These are phyloP conservation scores for Candida gigantensis DNA, from an alignment of 1,139 yeast species.

Conservation along the genomic window DNA sequence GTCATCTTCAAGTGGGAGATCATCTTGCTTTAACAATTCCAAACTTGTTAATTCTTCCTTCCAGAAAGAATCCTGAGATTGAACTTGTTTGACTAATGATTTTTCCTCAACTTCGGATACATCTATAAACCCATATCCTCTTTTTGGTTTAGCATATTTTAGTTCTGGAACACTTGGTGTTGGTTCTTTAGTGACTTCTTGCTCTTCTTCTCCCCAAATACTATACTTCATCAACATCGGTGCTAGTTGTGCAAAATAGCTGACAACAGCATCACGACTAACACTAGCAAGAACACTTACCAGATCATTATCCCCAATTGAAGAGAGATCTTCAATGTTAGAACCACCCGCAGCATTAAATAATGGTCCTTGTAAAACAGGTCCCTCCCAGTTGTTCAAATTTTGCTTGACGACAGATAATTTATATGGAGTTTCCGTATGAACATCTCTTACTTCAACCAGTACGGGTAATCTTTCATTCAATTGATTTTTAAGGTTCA, in stretches of 20 bases:
- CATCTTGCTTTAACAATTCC: constrained; percentile 18
- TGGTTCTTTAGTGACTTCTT: constrained; percentile 1
- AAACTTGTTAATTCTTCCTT: constrained; percentile 16
- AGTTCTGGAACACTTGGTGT: constrained; percentile 10
- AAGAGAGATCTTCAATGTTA: constrained; percentile 10
- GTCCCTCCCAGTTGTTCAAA: constrained; percentile 15
- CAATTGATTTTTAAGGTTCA: constrained; percentile 20
- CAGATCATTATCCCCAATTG: constrained; percentile 21
- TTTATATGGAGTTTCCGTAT: constrained; percentile 15
- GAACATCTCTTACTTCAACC: constrained; percentile 13
- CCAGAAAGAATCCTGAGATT: constrained; percentile 15
- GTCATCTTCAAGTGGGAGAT: constrained; percentile 9
- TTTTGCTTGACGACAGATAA: constrained; percentile 17
- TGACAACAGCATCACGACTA: constrained; percentile 18
- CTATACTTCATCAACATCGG: constrained; percentile 31
- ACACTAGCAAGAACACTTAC: constrained; percentile 23
- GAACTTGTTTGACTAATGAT: constrained; percentile 3
- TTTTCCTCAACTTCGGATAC: constrained; percentile 18
- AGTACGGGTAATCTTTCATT: constrained; percentile 8
- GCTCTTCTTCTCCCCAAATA: constrained; percentile 5
- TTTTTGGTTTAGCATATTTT: constrained; percentile 28
- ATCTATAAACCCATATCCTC: constrained; percentile 44
- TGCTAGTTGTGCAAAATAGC: constrained; percentile 30
- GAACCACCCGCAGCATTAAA: background rate
- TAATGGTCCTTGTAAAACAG: constrained; percentile 29